These are phyloP conservation scores for Colletotrichum aenigma DNA, from an alignment of 2,329 filamentous ascomycete genomes.

Conservation along the genomic window DNA sequence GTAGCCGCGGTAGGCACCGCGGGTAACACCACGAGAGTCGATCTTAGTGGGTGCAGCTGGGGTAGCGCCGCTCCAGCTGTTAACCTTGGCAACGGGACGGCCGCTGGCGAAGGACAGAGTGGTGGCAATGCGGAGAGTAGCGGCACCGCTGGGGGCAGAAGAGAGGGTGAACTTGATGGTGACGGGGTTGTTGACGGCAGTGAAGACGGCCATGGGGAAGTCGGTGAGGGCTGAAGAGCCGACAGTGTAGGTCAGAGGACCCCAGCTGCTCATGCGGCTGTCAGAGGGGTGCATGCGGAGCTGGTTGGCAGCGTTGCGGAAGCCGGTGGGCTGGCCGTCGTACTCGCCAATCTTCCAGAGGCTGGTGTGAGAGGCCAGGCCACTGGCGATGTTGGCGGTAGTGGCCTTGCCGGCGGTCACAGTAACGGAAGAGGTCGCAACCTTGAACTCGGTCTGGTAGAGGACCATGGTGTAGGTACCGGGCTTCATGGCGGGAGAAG, in stretches of 20 bases:
- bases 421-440: conserved; percentile 51
- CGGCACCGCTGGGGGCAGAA: conserved; percentile 50
- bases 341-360: conserved; percentile 70
- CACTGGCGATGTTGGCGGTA: conserved; percentile 55
- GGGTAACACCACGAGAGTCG: conserved; percentile 67
- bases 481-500: conserved; percentile 69
- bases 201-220: conserved; percentile 72
- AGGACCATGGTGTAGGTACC: conserved; percentile 73
- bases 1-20: conserved; percentile 67
- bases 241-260: conserved; percentile 63
- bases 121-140: conserved; percentile 68
- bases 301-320: conserved; percentile 71
- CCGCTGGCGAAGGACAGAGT: conserved; percentile 66
- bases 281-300: conserved; percentile 73
- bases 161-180: conserved; percentile 64
- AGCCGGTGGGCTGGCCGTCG: conserved; percentile 67
- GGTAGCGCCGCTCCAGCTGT: conserved; percentile 52
- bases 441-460: conserved; percentile 63
- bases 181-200: conserved; percentile 60
- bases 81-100: conserved; percentile 61
- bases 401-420: conserved; percentile 55
- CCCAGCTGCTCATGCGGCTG: conserved; percentile 66
- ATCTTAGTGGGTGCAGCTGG: conserved; percentile 65
- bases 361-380: conserved; percentile 48
- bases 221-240: conserved; percentile 54